phyloP scores from a whole-genome alignment of 1,284 basidiomycete genomes.

The Acaromyces ingoldii region DNA sequence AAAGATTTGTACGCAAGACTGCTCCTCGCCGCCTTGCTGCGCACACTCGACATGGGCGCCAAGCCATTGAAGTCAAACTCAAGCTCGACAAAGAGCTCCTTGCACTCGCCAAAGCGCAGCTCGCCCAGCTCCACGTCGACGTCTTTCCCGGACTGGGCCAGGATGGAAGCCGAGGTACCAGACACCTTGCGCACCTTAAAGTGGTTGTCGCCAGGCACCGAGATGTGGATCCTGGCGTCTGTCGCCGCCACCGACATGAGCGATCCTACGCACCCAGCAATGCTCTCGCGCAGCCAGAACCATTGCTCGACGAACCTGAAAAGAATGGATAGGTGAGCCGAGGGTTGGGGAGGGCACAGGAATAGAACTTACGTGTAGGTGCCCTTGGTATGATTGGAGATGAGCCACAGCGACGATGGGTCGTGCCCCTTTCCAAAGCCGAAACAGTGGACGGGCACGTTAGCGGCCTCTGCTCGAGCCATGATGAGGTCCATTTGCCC shows the following conservation, averaged over 20 bases:
- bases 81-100: conserved; percentile 44
- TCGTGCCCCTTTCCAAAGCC: conserved; percentile 95
- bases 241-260: conserved; percentile 42
- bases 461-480: conserved; percentile 89
- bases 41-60: conserved; percentile 18
- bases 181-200: conserved; percentile 42
- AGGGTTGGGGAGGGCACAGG: conserved; percentile 75
- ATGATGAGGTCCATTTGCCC: conserved; percentile 98
- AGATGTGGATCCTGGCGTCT: conserved; percentile 38
- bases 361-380: conserved; percentile 73
- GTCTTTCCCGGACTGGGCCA: conserved; percentile 79
- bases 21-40: not conserved
- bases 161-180: conserved; percentile 54
- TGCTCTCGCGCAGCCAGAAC: conserved; percentile 44
- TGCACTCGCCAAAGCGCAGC: conserved; percentile 41
- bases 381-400: conserved; percentile 92
- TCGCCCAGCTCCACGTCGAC: conserved; percentile 94
- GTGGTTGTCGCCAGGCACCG: conserved; percentile 39
- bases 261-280: conserved; percentile 42
- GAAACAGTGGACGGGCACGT: conserved; percentile 90
- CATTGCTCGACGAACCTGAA: conserved; percentile 37
- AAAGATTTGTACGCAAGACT: not conserved
- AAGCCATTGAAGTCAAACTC: conserved; percentile 35
- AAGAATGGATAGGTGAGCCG: conserved; percentile 60
- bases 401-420: conserved; percentile 94